Evolutionary conservation across 2,329 filamentous ascomycete species (phyloP).

Genomic region (Trichocomaceae sp.): DNA sequence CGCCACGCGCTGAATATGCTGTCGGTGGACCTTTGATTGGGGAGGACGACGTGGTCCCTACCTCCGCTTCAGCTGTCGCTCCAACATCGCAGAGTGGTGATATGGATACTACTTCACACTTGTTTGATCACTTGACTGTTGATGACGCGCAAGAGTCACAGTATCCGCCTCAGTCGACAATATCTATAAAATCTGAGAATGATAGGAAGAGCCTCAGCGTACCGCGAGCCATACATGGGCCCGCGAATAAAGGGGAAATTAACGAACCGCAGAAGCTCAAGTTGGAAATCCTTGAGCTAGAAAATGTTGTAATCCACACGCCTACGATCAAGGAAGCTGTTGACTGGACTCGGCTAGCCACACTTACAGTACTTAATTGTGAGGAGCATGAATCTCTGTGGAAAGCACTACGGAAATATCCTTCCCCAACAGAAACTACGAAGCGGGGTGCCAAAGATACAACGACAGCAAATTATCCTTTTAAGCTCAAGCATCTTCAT

Average conservation of each 20-base stretch:
- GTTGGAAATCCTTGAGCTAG: conserved; percentile 67
- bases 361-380: conserved; percentile 67
- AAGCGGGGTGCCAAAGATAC: neutral
- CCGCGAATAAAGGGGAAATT: neutral
- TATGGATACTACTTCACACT: conserved; percentile 1
- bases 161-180: neutral
- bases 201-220: neutral
- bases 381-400: conserved; percentile 67
- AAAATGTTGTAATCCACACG: conserved; percentile 67
- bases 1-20: neutral
- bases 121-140: conserved; percentile 4
- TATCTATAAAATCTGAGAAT: neutral
- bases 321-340: conserved; percentile 63
- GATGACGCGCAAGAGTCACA: neutral
- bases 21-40: neutral
- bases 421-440: conserved; percentile 32
- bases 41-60: neutral
- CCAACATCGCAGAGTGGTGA: neutral
- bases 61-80: neutral
- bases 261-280: conserved; percentile 44
- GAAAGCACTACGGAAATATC: conserved; percentile 61
- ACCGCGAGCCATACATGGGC: neutral
- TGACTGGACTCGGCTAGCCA: conserved; percentile 67
- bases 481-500: conserved; percentile 67
- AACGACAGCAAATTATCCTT: conserved; percentile 45